Percentiles rank a stretch among this genome's conserved stretches.
Evolutionary conservation across 2,329 filamentous ascomycete genomes (phyloP).

Genomic region (Aspergillus awamori): DNA sequence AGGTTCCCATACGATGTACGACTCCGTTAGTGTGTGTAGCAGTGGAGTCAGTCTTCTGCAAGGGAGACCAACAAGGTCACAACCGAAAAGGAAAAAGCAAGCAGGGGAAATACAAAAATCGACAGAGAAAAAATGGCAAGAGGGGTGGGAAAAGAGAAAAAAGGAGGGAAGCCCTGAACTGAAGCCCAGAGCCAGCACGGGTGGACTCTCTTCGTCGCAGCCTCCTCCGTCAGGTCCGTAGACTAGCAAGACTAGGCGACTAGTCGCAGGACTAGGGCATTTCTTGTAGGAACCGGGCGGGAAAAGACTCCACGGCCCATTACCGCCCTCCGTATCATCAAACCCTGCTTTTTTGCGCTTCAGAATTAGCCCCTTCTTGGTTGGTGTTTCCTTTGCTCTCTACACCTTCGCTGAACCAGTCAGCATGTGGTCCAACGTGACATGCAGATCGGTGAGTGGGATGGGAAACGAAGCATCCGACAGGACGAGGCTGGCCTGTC

Average conservation of each 20-base stretch:
- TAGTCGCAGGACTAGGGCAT: slow-evolving; percentile 18
- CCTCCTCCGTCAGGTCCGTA: slow-evolving; percentile 19
- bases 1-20: slow-evolving; percentile 11
- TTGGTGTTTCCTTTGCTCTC: no score
- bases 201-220: slow-evolving; percentile 17
- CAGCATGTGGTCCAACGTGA: slow-evolving; percentile 23
- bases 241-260: slow-evolving; percentile 18
- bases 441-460: slow-evolving; percentile 16
- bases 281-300: slow-evolving; percentile 1
- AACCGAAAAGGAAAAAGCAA: slow-evolving; percentile 11
- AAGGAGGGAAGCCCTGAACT: background rate
- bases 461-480: background rate
- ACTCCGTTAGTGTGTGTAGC: slow-evolving; percentile 24
- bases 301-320: slow-evolving; percentile 13
- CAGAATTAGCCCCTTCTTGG: background rate
- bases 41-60: slow-evolving; percentile 16
- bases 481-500: slow-evolving; percentile 2
- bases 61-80: slow-evolving; percentile 1
- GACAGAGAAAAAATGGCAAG: background rate
- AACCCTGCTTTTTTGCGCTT: slow-evolving; percentile 5
- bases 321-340: background rate
- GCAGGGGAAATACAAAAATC: background rate
- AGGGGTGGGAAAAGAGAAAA: slow-evolving; percentile 2
- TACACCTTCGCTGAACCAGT: background rate
- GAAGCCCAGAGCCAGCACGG: background rate